These are phyloP conservation scores for Cladosporium sp. DNA, from an alignment of 2,329 filamentous ascomycete species.

Conservation along the genomic window DNA sequence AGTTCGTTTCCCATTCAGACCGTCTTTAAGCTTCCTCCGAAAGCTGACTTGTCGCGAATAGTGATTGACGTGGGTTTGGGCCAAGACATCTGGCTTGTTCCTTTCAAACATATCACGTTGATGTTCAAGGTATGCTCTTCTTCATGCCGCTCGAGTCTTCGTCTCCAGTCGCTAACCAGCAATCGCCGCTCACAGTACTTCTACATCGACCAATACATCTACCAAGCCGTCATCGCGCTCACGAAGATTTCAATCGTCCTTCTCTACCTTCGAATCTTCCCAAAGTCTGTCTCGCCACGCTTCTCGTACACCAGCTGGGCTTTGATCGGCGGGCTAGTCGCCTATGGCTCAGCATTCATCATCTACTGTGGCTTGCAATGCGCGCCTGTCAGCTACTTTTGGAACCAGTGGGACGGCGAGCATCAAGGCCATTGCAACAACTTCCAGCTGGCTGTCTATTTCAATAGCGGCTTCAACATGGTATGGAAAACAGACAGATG, in stretches of 20 bases:
- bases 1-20: not conserved
- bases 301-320: not conserved
- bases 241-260: conserved; percentile 5
- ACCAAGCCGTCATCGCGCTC: not conserved
- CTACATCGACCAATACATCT: conserved; percentile 4
- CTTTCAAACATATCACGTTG: not conserved
- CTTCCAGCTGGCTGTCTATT: not conserved
- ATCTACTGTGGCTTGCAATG: not conserved
- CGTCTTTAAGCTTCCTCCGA: not conserved
- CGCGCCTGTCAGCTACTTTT: not conserved
- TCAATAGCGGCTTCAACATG: not conserved
- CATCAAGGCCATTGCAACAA: not conserved
- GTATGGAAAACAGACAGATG: not conserved
- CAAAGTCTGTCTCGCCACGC: not conserved
- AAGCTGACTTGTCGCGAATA: not conserved
- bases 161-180: not conserved
- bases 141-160: too few species aligned
- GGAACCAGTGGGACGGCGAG: conserved; percentile 1
- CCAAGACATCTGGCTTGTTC: not conserved
- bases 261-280: not conserved
- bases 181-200: not conserved
- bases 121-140: not conserved
- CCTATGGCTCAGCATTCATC: not conserved
- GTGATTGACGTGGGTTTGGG: not conserved
- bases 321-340: not conserved